Conservation (phyloP, 2,329 filamentous ascomycete genomes). For the Rhynchosporium agropyri region DNA sequence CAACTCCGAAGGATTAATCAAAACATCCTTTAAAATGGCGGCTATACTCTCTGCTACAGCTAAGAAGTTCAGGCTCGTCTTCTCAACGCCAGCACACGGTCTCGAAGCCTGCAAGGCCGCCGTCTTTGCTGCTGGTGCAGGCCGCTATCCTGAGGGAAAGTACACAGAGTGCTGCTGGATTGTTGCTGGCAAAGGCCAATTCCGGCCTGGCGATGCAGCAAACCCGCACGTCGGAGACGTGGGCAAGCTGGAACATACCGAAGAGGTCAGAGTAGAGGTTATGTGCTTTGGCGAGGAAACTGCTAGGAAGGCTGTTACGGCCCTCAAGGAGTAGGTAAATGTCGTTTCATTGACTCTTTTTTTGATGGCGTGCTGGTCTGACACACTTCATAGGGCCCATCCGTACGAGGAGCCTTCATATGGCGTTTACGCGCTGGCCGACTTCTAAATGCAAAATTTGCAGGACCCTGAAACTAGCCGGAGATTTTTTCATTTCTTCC, state of each 20-base stretch:
- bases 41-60: neutral
- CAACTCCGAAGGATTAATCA: neutral
- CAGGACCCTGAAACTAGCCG: neutral
- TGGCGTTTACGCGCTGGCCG: conserved; percentile 52
- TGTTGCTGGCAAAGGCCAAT: conserved; percentile 62
- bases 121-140: conserved; percentile 61
- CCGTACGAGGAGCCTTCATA: conserved; percentile 57
- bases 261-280: conserved; percentile 65
- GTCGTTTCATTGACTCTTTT: conserved; percentile 12
- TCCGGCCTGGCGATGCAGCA: conserved; percentile 62
- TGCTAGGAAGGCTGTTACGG: conserved; percentile 58
- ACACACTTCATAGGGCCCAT: conserved; percentile 43
- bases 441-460: conserved; percentile 44
- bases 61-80: conserved; percentile 49
- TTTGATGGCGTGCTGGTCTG: neutral
- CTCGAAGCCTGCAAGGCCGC: conserved; percentile 56
- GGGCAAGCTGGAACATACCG: conserved; percentile 59
- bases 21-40: neutral
- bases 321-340: conserved; percentile 62
- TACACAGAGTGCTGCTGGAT: conserved; percentile 60
- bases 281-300: conserved; percentile 62
- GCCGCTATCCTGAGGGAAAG: conserved; percentile 47
- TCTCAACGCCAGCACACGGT: conserved; percentile 51
- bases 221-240: conserved; percentile 64
- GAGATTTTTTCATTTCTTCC: neutral